A percentile compares a stretch with the other conserved stretches of the same genome.
phyloP scores from a whole-genome alignment of 2,329 filamentous ascomycete species.

The Ophiobolus disseminans region DNA sequence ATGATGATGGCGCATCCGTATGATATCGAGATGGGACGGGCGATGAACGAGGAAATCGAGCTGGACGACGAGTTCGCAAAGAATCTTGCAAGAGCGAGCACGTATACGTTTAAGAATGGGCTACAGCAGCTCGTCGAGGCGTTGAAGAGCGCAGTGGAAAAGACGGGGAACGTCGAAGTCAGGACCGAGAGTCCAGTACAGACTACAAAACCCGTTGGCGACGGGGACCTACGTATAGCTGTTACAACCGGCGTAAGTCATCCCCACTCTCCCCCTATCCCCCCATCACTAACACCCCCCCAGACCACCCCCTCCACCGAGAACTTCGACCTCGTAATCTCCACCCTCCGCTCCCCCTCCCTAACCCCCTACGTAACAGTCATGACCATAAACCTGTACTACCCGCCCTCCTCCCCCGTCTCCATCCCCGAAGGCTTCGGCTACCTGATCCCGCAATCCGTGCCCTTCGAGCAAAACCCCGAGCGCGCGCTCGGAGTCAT shows the following conservation, averaged over 20 bases:
- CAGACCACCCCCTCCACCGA: slow-evolving; percentile 21
- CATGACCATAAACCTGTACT: slow-evolving; percentile 93
- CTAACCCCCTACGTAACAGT: slow-evolving; percentile 75
- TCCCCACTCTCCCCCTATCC: not conserved
- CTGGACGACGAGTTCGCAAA: slow-evolving; percentile 43
- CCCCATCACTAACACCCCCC: slow-evolving; percentile 13
- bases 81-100: slow-evolving; percentile 43
- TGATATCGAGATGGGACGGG: slow-evolving; percentile 23
- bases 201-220: slow-evolving; percentile 22
- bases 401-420: slow-evolving; percentile 68
- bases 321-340: slow-evolving; percentile 41
- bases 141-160: slow-evolving; percentile 46
- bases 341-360: slow-evolving; percentile 51
- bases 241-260: slow-evolving; percentile 34
- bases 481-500: slow-evolving; percentile 88
- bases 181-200: slow-evolving; percentile 42
- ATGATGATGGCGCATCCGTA: slow-evolving; percentile 27
- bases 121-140: slow-evolving; percentile 49
- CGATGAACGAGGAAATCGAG: slow-evolving; percentile 46
- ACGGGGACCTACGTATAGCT: slow-evolving; percentile 23
- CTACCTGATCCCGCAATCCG: slow-evolving; percentile 83
- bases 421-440: slow-evolving; percentile 80
- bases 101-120: slow-evolving; percentile 56
- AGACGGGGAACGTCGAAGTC: slow-evolving; percentile 50
- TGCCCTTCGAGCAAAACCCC: slow-evolving; percentile 75